A percentile compares a stretch with the other conserved stretches of the same genome.
phyloP scores from a whole-genome alignment of 352 stramenopile genomes.

The Globisporangium lucens region DNA sequence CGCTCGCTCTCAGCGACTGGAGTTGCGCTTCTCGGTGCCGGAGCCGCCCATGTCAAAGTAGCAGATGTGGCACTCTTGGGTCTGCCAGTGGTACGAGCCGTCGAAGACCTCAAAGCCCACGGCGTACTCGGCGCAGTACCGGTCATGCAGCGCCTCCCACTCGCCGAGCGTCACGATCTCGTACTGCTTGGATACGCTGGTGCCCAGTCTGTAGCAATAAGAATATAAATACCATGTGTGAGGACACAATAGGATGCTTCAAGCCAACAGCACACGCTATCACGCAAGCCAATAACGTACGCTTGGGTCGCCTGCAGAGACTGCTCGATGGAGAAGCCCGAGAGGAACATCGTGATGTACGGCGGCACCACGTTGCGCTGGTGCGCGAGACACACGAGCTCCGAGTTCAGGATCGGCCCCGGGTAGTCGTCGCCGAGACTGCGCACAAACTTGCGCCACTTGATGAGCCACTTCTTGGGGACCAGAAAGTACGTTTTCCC shows the following conservation, averaged over 20 bases:
- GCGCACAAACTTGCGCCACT: conserved; percentile 75
- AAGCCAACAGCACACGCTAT: not conserved
- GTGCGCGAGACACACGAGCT: conserved; percentile 79
- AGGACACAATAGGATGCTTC: not conserved
- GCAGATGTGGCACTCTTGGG: conserved; percentile 74
- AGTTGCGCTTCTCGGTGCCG: conserved; percentile 44
- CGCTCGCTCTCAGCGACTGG: conserved; percentile 22
- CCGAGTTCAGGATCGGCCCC: conserved; percentile 74
- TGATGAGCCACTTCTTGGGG: conserved; percentile 81
- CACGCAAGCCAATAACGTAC: conserved; percentile 27
- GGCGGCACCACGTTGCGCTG: conserved; percentile 74
- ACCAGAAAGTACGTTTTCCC: conserved; percentile 80
- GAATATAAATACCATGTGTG: not conserved
- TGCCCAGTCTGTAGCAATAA: conserved; percentile 32
- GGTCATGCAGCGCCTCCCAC: conserved; percentile 78
- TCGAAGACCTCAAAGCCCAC: conserved; percentile 79
- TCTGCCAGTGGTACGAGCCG: conserved; percentile 82
- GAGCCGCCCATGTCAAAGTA: conserved; percentile 63
- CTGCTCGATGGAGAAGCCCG: conserved; percentile 73
- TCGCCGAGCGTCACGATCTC: conserved; percentile 82
- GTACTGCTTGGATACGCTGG: conserved; percentile 63
- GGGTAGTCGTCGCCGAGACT: conserved; percentile 53
- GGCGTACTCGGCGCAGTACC: conserved; percentile 77
- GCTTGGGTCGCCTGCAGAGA: conserved; percentile 71
- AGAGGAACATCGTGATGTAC: conserved; percentile 87